Percentiles rank a stretch among this genome's conserved stretches.
Evolutionary conservation across 805 yeast genomes (phyloP).

Genomic region (Dipodascopsis tothii): DNA sequence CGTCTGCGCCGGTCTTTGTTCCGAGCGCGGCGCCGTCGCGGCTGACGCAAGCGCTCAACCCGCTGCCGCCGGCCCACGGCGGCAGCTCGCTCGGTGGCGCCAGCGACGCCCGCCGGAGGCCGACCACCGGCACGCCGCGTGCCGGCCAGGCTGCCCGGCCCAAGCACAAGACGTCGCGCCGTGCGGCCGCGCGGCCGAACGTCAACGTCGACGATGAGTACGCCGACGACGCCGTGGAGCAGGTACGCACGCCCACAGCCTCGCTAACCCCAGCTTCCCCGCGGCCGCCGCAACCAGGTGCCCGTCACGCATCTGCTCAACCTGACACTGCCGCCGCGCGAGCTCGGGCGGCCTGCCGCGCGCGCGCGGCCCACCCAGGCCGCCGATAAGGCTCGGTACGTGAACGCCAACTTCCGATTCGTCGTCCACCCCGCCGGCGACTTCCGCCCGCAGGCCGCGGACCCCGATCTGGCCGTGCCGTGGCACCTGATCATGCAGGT

Average conservation of each 20-base stretch:
- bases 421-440: slow-evolving; percentile 60
- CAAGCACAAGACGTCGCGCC: slow-evolving; percentile 10
- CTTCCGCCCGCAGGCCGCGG: slow-evolving; percentile 51
- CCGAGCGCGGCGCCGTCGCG: too few species aligned
- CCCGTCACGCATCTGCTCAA: slow-evolving; percentile 22
- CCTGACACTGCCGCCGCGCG: slow-evolving; percentile 23
- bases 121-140: slow-evolving; percentile 11
- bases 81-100: too few species aligned
- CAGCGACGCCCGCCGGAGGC: too few species aligned
- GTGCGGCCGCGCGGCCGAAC: slow-evolving; percentile 18
- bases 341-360: slow-evolving; percentile 3
- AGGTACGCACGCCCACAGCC: too few species aligned
- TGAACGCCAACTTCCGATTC: slow-evolving; percentile 78
- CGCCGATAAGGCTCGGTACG: slow-evolving; percentile 33
- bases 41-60: too few species aligned
- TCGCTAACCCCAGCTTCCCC: too few species aligned
- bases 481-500: slow-evolving; percentile 59
- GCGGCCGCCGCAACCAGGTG: slow-evolving; percentile 19
- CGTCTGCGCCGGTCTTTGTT: too few species aligned
- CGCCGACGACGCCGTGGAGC: slow-evolving; percentile 10
- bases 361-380: slow-evolving; percentile 12
- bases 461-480: slow-evolving; percentile 70
- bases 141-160: slow-evolving; percentile 9
- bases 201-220: slow-evolving; percentile 5
- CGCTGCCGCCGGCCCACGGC: too few species aligned